phyloP scores from a whole-genome alignment of 176 grass and related monocot species.

The Alopecurus myosuroides region DNA sequence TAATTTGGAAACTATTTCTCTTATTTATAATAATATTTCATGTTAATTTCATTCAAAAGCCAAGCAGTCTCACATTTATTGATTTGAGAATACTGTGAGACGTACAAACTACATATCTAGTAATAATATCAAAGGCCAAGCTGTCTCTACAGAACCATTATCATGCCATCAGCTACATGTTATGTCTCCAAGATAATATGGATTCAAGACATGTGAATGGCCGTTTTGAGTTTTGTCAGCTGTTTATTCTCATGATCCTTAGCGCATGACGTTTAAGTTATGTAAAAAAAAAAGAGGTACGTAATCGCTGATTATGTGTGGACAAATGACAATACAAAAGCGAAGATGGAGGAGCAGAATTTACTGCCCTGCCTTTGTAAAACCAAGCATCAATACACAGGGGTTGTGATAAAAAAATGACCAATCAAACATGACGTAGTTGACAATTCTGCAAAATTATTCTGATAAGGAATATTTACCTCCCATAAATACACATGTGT shows the following conservation, averaged over 20 bases:
- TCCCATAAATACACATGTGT: slow-evolving; percentile 55
- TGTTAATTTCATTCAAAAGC: neutral
- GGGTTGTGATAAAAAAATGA: neutral
- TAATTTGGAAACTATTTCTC: neutral
- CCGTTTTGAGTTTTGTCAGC: neutral
- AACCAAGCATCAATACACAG: slow-evolving; percentile 44
- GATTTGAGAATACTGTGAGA: neutral
- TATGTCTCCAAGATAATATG: slow-evolving; percentile 12
- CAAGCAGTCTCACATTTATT: neutral
- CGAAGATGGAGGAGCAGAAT: neutral
- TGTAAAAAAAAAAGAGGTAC: neutral
- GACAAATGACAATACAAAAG: neutral
- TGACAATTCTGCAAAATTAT: neutral
- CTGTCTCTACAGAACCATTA: neutral
- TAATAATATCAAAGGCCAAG: neutral
- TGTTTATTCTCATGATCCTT: slow-evolving; percentile 21
- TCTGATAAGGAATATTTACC: slow-evolving; percentile 18
- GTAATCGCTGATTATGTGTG: neutral
- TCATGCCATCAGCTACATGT: neutral
- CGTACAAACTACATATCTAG: neutral
- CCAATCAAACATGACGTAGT: neutral
- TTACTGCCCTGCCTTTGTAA: slow-evolving; percentile 18
- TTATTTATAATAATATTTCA: neutral
- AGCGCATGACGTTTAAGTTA: neutral
- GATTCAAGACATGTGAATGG: neutral